These are phyloP conservation scores for Melampsora abietis-canadensis DNA, from an alignment of 1,284 basidiomycete species.

Conservation along the genomic window DNA sequence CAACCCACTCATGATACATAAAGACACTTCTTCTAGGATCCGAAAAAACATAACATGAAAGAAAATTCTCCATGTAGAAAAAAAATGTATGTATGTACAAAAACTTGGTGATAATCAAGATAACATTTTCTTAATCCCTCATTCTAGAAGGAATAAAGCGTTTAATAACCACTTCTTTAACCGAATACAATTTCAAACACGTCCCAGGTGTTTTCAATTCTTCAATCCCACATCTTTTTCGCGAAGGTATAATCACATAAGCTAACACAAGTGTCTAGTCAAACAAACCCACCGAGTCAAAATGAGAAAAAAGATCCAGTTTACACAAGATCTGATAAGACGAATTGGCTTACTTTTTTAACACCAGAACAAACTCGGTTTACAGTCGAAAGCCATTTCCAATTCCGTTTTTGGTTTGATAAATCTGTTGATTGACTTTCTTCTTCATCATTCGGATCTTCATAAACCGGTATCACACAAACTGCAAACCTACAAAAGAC, in stretches of 20 bases:
- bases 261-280: constrained; percentile 76
- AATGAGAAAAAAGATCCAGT: constrained; percentile 18
- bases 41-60: too few relatives aligned
- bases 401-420: constrained; percentile 72
- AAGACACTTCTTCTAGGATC: too few relatives aligned
- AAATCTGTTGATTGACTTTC: constrained; percentile 60
- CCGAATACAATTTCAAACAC: constrained; percentile 64
- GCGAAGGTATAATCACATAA: constrained; percentile 82
- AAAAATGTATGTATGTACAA: constrained; percentile 44
- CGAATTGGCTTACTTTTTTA: constrained; percentile 68
- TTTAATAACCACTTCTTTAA: constrained; percentile 79
- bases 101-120: too few relatives aligned
- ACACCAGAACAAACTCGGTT: constrained; percentile 96
- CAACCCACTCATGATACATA: too few relatives aligned
- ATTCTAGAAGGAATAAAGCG: constrained; percentile 86
- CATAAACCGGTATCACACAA: constrained; percentile 81
- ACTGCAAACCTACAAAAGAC: constrained; percentile 73
- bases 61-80: background rate
- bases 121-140: constrained; percentile 63
- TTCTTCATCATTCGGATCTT: constrained; percentile 69
- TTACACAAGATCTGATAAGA: constrained; percentile 15
- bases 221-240: constrained; percentile 59
- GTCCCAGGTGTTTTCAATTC: constrained; percentile 67
- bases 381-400: constrained; percentile 95
- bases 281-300: background rate